Evolutionary conservation across 1,139 yeast genomes (phyloP).

Genomic region (Diutina mesorugosa): DNA sequence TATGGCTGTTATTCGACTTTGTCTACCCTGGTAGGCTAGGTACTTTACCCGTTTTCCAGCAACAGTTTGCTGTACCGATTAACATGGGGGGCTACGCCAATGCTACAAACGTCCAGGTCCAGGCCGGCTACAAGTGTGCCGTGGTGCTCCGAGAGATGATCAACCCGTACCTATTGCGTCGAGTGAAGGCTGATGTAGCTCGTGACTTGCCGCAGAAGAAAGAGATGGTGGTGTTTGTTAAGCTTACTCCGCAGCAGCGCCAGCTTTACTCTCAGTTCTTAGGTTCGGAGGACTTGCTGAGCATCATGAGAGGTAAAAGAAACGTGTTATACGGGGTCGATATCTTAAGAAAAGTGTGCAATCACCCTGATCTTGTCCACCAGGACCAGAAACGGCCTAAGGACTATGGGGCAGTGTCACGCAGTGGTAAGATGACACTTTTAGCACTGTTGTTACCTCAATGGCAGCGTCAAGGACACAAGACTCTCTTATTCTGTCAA

Average conservation of each 20-base stretch:
- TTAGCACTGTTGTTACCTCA: slow-evolving; percentile 59
- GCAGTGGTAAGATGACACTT: slow-evolving; percentile 89
- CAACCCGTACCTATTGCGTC: slow-evolving; percentile 74
- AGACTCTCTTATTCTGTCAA: slow-evolving; percentile 76
- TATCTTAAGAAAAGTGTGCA: slow-evolving; percentile 78
- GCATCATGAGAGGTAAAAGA: slow-evolving; percentile 64
- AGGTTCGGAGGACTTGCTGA: slow-evolving; percentile 59
- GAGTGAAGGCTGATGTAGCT: slow-evolving; percentile 94
- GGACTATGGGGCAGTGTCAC: slow-evolving; percentile 48
- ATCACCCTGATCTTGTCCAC: slow-evolving; percentile 84
- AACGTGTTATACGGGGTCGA: slow-evolving; percentile 88
- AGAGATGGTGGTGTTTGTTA: slow-evolving; percentile 89
- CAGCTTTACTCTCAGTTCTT: slow-evolving; percentile 63
- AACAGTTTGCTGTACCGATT: slow-evolving; percentile 84
- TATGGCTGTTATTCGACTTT: slow-evolving; percentile 93
- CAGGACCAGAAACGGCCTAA: slow-evolving; percentile 32
- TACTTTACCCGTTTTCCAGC: slow-evolving; percentile 87
- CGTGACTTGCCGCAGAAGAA: slow-evolving; percentile 86
- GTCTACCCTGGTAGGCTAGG: slow-evolving; percentile 91
- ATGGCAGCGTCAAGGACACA: slow-evolving; percentile 71
- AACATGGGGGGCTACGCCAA: slow-evolving; percentile 98
- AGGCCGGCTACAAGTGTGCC: slow-evolving; percentile 93
- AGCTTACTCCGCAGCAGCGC: slow-evolving; percentile 65
- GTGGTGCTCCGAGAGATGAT: slow-evolving; percentile 79
- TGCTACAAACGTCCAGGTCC: slow-evolving; percentile 92